Percentiles rank a stretch among this genome's conserved stretches.
Evolutionary conservation across 2,329 filamentous ascomycete species (phyloP).

Genomic region (Cladorrhinum sp.): DNA sequence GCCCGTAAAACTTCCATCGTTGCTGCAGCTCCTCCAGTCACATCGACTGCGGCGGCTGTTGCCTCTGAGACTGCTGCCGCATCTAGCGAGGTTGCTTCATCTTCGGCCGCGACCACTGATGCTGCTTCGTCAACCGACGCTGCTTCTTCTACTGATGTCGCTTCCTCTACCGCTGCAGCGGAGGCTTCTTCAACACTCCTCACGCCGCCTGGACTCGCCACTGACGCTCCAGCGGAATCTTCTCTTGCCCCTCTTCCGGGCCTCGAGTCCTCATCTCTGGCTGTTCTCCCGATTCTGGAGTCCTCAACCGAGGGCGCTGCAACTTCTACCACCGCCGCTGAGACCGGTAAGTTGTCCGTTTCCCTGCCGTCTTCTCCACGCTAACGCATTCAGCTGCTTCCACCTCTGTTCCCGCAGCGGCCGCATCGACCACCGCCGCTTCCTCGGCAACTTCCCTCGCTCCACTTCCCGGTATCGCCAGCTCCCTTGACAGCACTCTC

Average conservation of each 20-base stretch:
- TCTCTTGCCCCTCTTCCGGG: constrained; percentile 14
- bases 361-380: neutral
- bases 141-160: constrained; percentile 7
- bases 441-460: constrained; percentile 9
- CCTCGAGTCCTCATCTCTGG: constrained; percentile 4
- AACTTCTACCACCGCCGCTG: neutral
- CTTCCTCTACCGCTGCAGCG: constrained; percentile 1
- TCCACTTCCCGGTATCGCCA: constrained; percentile 18
- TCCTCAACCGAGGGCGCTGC: neutral
- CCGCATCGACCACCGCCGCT: neutral
- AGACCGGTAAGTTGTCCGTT: constrained; percentile 3
- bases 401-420: neutral
- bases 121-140: constrained; percentile 5
- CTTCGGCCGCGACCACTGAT: neutral
- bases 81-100: constrained; percentile 9
- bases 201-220: constrained; percentile 7
- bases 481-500: constrained; percentile 19
- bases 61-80: neutral
- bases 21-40: neutral
- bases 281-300: constrained; percentile 6
- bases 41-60: constrained; percentile 5
- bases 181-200: neutral
- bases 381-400: neutral
- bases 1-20: constrained; percentile 15
- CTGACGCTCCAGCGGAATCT: neutral